Evolutionary conservation across 169 alveolate species (phyloP).

Genomic region (Plasmodium inui): DNA sequence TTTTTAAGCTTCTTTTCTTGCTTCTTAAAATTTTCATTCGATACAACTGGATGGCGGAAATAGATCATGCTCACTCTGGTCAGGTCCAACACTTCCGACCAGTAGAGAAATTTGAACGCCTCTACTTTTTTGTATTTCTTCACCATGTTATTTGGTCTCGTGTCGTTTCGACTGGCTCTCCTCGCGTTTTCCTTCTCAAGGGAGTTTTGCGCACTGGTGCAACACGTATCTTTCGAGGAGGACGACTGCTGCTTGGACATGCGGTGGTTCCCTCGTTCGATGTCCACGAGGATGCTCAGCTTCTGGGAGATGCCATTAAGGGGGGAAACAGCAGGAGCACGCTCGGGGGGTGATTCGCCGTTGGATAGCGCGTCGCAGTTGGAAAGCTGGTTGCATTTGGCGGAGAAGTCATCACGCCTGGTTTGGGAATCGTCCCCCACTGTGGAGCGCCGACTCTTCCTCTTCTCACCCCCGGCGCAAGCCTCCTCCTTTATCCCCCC

Average conservation of each 20-base stretch:
- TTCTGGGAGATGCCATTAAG: slow-evolving; percentile 1
- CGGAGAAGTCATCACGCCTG: neutral
- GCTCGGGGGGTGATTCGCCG: neutral
- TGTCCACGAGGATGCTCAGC: neutral
- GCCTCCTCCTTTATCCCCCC: slow-evolving; percentile 7
- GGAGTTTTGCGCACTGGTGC: neutral
- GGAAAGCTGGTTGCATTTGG: neutral
- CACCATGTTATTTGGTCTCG: neutral
- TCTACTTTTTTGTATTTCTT: slow-evolving; percentile 25
- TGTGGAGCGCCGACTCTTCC: too few species aligned
- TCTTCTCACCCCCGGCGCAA: neutral
- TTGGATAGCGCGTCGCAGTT: neutral
- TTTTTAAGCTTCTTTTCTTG: slow-evolving; percentile 59
- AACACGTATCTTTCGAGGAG: neutral
- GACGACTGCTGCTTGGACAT: neutral
- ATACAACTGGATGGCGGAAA: slow-evolving; percentile 71
- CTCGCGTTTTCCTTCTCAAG: neutral
- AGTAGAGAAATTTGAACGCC: slow-evolving; percentile 41
- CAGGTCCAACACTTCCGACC: slow-evolving; percentile 72
- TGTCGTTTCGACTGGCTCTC: neutral
- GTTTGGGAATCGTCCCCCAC: neutral
- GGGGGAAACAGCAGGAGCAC: neutral
- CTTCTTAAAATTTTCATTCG: slow-evolving; percentile 47
- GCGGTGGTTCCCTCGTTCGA: neutral
- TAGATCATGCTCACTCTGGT: slow-evolving; percentile 72